Evolutionary conservation across 129 eudicot genomes (phyloP).

Genomic region (Flaveria bidentis): DNA sequence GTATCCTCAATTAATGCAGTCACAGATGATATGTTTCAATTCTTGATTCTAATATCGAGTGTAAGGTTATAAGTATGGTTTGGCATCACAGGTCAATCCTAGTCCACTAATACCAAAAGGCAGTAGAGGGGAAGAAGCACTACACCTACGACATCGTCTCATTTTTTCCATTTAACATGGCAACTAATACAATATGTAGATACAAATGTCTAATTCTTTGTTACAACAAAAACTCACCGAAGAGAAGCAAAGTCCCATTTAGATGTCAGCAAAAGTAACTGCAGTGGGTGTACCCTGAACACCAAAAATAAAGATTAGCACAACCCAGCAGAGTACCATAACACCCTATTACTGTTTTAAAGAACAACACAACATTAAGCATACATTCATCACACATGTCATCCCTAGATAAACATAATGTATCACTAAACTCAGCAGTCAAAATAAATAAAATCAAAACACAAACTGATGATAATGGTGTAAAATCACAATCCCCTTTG

Average conservation of each 20-base stretch:
- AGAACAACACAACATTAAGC: not conserved
- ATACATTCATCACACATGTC: no score
- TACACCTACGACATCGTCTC: not conserved
- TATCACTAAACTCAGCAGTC: not conserved
- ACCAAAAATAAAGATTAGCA: not conserved
- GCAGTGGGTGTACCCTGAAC: conserved; percentile 26
- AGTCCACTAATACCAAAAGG: not conserved
- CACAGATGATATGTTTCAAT: not conserved
- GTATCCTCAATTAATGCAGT: not conserved
- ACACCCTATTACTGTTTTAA: not conserved
- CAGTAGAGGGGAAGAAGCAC: not conserved
- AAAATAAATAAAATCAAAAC: not conserved
- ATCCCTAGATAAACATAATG: not conserved
- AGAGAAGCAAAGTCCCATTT: conserved; percentile 65
- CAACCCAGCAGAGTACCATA: not conserved
- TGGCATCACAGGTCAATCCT: not conserved
- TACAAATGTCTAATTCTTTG: not conserved
- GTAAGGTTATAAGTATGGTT: not conserved
- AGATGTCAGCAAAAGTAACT: conserved; percentile 17
- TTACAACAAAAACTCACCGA: conserved; percentile 38
- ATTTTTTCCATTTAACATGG: not conserved
- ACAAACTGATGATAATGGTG: not conserved
- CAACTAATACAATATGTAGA: not conserved
- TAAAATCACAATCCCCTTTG: not conserved
- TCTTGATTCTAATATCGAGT: not conserved